Evolutionary conservation across 2,329 filamentous ascomycete species (phyloP), one percentile per base, ranked within the genome.

Genomic region (Clarireedia hainanense): DNA sequence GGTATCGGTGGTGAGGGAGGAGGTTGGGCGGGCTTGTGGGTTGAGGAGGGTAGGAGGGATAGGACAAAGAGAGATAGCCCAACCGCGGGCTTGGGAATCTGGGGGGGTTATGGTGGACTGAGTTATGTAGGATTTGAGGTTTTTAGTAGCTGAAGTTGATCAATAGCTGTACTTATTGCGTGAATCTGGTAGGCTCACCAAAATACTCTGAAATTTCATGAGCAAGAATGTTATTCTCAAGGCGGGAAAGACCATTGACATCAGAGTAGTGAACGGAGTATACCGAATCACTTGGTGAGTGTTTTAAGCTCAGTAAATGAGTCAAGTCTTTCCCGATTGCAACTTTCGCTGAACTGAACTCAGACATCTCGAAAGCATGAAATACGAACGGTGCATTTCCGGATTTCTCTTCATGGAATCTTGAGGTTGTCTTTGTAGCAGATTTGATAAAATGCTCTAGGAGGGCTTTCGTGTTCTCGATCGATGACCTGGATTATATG

Each of bases 251-350:
- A 12, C 64, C 64, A 54, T 66, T 66, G 34, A 63, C 56, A 51
- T 65, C 62, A 2, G 63, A 57, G 52, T 50, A 64, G 53, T 66
- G 64, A 15, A 64, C 49, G 1, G 64, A 65, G 47, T 62, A 63
- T 23, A 66, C 58, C 1, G 53, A 30, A 5, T 60, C 48, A 20
- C 47, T 54, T 0, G 12, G 24, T 20, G 52, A 14, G 14, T 47
- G 46, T 30, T 34, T 56, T 17, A 58, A 60, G 27, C 52, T 50
- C 6, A 66, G 50, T 6, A 65, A 52, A 30, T 54, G 50, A 23
- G 43, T 46, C n/a, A 66, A 46, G 39, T 66, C 64, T 42, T 58
- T 62, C 20, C 60, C 57, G 7, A 66, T 54, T 5, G 64, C 57
- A 7, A 20, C 24, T 37, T 64, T 64, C 17, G 60, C 64, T 1